Conservation (phyloP, 371 early-diverging fungal species). For the Mucor lusitanicus region DNA sequence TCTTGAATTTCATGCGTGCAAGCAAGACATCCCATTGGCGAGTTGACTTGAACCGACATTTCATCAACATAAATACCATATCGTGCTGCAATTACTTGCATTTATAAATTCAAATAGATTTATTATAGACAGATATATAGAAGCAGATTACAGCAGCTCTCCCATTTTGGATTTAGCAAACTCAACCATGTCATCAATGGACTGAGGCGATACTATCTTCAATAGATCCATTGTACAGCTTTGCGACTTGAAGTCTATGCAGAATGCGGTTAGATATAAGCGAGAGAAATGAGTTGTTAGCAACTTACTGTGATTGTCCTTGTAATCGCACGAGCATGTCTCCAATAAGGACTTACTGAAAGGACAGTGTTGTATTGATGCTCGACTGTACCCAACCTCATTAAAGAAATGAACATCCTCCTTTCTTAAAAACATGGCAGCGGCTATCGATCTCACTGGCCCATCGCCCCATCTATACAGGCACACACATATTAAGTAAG, state of each 20-base stretch:
- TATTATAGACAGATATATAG: too few species aligned
- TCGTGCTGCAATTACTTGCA: too few species aligned
- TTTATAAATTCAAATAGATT: too few species aligned
- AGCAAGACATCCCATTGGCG: neutral
- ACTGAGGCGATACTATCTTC: conserved; percentile 8
- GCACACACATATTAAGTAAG: too few species aligned
- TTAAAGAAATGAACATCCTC: conserved; percentile 90
- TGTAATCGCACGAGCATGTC: conserved; percentile 36
- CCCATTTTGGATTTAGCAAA: conserved; percentile 11
- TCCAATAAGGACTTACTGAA: conserved; percentile 13
- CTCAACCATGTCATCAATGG: conserved; percentile 20
- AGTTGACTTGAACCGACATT: neutral
- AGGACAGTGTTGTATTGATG: conserved; percentile 45
- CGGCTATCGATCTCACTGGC: conserved; percentile 79
- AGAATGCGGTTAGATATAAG: neutral
- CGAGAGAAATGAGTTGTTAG: neutral
- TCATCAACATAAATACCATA: too few species aligned
- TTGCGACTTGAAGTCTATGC: conserved; percentile 21
- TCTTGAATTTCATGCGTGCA: neutral
- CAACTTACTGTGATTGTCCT: conserved; percentile 27
- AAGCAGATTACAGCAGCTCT: neutral
- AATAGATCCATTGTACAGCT: conserved; percentile 35
- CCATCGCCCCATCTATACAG: conserved; percentile 63
- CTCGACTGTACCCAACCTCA: conserved; percentile 76
- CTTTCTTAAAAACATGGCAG: conserved; percentile 76